Evolutionary conservation across 2,329 filamentous ascomycete species (phyloP).

Genomic region (Penicillium sp.): DNA sequence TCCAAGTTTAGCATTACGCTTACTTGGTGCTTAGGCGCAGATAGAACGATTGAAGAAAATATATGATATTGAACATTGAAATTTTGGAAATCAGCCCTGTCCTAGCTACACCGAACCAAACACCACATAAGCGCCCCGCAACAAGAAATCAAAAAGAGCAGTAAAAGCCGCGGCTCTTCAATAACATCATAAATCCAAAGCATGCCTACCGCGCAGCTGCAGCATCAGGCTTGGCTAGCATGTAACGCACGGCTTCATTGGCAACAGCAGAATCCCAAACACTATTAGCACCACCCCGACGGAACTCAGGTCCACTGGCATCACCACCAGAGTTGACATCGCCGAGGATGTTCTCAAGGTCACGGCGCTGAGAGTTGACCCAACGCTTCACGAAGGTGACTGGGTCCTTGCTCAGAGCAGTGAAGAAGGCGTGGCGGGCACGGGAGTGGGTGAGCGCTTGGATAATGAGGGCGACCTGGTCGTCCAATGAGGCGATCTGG

Average conservation of each 20-base stretch:
- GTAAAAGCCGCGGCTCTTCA: slow-evolving; percentile 3
- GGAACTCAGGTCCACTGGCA: slow-evolving; percentile 48
- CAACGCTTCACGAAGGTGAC: slow-evolving; percentile 81
- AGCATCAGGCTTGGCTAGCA: slow-evolving; percentile 53
- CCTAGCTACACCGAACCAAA: slow-evolving; percentile 21
- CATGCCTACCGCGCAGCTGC: background rate
- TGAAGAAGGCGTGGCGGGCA: slow-evolving; percentile 86
- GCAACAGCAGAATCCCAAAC: slow-evolving; percentile 64
- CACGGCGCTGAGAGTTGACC: slow-evolving; percentile 86
- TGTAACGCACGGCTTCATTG: slow-evolving; percentile 61
- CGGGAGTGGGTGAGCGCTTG: slow-evolving; percentile 83
- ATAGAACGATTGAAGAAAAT: background rate
- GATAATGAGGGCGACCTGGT: slow-evolving; percentile 78
- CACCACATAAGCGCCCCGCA: slow-evolving; percentile 28
- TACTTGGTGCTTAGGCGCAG: too few relatives aligned
- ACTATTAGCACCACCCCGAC: slow-evolving; percentile 54
- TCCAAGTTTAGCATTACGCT: too few relatives aligned
- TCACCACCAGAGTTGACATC: slow-evolving; percentile 64
- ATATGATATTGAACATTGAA: background rate
- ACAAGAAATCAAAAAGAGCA: slow-evolving; percentile 11
- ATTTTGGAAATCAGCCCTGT: slow-evolving; percentile 19
- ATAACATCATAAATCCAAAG: background rate
- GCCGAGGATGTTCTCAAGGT: slow-evolving; percentile 83
- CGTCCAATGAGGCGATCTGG: slow-evolving; percentile 74
- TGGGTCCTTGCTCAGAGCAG: slow-evolving; percentile 74